Conservation (phyloP, 441 rosid genomes). For the Gossypium lobatum region DNA sequence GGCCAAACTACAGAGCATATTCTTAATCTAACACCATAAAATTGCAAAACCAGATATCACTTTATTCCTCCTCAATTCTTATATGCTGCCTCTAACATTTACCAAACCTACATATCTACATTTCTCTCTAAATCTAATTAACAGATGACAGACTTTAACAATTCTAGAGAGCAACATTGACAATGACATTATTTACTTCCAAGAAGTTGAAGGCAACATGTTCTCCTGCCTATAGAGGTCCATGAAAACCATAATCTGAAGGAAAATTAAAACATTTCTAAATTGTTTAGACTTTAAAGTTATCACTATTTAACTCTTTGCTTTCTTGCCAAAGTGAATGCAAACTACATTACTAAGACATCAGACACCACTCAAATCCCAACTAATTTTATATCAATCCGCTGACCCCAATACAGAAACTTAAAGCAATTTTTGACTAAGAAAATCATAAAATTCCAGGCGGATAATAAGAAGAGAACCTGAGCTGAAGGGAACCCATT, state of each 20-base stretch:
- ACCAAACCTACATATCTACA: background rate
- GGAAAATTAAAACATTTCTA: background rate
- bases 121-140: background rate
- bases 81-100: background rate
- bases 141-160: background rate
- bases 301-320: background rate
- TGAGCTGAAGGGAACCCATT: conserved; percentile 22
- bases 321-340: background rate
- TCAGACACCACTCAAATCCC: background rate
- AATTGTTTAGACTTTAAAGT: background rate
- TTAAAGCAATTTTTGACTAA: background rate
- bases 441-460: background rate
- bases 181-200: background rate
- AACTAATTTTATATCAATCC: background rate
- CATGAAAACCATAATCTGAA: background rate
- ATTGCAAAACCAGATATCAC: background rate
- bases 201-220: background rate
- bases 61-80: background rate
- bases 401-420: background rate
- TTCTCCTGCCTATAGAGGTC: background rate
- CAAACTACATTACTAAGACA: background rate
- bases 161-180: background rate
- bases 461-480: conserved; percentile 11
- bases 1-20: background rate
- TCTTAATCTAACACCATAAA: background rate